Conservation (phyloP, 2,329 filamentous ascomycete species). For the Clarireedia monteithiana region DNA sequence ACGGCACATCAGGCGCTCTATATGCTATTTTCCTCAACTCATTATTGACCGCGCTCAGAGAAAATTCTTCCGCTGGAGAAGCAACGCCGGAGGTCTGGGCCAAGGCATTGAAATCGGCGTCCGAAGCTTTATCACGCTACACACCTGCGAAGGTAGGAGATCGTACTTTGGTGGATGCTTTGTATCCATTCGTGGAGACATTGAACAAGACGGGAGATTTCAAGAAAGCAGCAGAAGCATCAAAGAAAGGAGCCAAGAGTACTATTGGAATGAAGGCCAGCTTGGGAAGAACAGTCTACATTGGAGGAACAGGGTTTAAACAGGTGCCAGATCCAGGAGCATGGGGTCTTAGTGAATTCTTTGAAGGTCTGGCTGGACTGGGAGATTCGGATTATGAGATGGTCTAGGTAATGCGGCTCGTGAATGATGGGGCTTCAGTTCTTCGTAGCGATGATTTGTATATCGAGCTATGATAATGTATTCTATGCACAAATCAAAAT, state of each 20-base stretch:
- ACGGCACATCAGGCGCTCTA: slow-evolving; percentile 67
- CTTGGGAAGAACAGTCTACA: slow-evolving; percentile 75
- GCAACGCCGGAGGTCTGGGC: slow-evolving; percentile 47
- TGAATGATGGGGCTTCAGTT: no score
- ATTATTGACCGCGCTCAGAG: slow-evolving; percentile 43
- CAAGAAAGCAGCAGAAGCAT: slow-evolving; percentile 65
- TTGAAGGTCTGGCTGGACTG: slow-evolving; percentile 62
- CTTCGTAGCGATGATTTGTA: no score
- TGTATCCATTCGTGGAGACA: slow-evolving; percentile 77
- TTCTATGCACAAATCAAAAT: not conserved
- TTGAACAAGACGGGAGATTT: slow-evolving; percentile 59
- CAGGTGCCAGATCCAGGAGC: slow-evolving; percentile 73
- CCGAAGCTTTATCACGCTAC: slow-evolving; percentile 67
- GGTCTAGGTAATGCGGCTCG: slow-evolving; percentile 13
- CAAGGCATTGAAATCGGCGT: slow-evolving; percentile 60
- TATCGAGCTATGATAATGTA: no score
- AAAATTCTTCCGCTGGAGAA: slow-evolving; percentile 19
- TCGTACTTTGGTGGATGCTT: slow-evolving; percentile 80
- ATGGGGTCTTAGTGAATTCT: slow-evolving; percentile 68
- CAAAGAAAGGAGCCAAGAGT: slow-evolving; percentile 65
- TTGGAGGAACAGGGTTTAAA: slow-evolving; percentile 67
- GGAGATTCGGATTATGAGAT: slow-evolving; percentile 29
- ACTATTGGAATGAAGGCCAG: slow-evolving; percentile 92
- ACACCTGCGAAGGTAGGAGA: slow-evolving; percentile 87
- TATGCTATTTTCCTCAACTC: slow-evolving; percentile 72